Conservation (phyloP, 257 asterid species). For the Paraleonurus japonicus region DNA sequence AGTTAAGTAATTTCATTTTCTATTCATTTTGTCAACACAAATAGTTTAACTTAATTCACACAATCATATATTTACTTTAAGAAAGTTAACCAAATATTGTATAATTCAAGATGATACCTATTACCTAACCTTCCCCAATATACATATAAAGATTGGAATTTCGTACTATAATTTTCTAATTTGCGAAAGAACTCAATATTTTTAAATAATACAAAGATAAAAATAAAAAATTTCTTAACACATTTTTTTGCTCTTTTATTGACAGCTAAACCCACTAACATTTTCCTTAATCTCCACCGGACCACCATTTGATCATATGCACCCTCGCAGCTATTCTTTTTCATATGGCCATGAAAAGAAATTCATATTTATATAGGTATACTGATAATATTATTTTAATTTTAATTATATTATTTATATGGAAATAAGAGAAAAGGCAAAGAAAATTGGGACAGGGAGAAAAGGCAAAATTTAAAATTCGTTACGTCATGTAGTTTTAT, state of each 20-base stretch:
- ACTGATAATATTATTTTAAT: background rate
- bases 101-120: background rate
- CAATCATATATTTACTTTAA: background rate
- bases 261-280: slow-evolving; percentile 46
- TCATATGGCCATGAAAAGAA: background rate
- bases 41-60: no score
- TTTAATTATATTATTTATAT: background rate
- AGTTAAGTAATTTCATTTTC: background rate
- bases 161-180: background rate
- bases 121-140: background rate
- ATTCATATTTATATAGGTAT: background rate
- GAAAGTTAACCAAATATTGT: no score
- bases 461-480: background rate
- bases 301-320: slow-evolving; percentile 38
- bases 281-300: slow-evolving; percentile 24
- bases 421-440: background rate
- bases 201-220: background rate
- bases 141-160: background rate
- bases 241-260: slow-evolving; percentile 18
- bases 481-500: background rate
- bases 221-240: background rate
- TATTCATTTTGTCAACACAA: background rate
- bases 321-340: slow-evolving; percentile 15
- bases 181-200: background rate
- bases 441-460: no score